Evolutionary conservation across 2,329 filamentous ascomycete genomes (phyloP).

Genomic region (Phoma sp.): DNA sequence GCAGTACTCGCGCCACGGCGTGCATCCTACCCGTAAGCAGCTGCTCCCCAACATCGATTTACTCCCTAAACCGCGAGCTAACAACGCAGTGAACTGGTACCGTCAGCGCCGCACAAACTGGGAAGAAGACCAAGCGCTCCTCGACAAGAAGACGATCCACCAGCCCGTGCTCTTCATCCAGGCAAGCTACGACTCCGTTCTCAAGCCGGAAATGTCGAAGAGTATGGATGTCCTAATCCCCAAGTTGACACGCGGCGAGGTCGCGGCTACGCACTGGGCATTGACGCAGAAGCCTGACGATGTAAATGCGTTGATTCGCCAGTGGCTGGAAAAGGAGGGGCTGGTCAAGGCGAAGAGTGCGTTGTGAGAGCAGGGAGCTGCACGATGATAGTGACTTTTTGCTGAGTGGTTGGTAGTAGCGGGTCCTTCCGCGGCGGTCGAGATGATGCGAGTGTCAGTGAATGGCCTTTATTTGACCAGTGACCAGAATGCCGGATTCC

Average conservation of each 20-base stretch:
- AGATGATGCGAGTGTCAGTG: not conserved
- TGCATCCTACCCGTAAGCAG: slow-evolving; percentile 71
- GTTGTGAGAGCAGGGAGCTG: slow-evolving; percentile 40
- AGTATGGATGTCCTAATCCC: slow-evolving; percentile 74
- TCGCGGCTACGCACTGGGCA: slow-evolving; percentile 81
- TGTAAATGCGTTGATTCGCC: slow-evolving; percentile 70
- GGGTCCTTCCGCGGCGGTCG: not conserved
- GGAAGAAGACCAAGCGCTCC: slow-evolving; percentile 68
- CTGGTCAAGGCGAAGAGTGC: slow-evolving; percentile 52
- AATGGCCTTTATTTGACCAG: too few species aligned
- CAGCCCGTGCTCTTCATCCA: slow-evolving; percentile 73
- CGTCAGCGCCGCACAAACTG: slow-evolving; percentile 74
- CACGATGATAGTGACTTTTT: not conserved
- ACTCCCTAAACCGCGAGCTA: slow-evolving; percentile 8
- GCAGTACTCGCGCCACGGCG: slow-evolving; percentile 72
- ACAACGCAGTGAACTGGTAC: slow-evolving; percentile 78
- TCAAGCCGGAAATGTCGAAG: slow-evolving; percentile 72
- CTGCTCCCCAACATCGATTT: not conserved
- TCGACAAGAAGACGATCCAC: slow-evolving; percentile 42
- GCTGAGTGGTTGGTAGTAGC: not conserved
- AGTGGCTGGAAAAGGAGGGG: slow-evolving; percentile 69
- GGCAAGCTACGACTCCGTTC: slow-evolving; percentile 71
- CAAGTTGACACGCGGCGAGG: slow-evolving; percentile 68
- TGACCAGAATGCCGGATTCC: too few species aligned
- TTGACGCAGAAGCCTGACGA: slow-evolving; percentile 73